Conservation (phyloP, 2,329 filamentous ascomycete genomes). For the Periconia macrospinosa region DNA sequence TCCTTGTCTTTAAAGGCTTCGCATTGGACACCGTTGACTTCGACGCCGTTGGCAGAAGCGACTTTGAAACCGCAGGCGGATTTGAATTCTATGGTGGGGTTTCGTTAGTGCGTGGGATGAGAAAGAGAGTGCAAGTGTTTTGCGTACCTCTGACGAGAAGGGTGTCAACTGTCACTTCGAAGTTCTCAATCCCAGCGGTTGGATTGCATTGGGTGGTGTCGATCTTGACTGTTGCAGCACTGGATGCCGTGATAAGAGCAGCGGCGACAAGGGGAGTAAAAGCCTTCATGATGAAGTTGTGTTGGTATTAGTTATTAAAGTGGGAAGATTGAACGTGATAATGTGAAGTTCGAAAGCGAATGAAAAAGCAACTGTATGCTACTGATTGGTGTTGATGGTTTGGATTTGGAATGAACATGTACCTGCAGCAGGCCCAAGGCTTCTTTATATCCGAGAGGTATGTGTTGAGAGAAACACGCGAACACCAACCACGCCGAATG, state of each 20-base stretch:
- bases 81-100: conserved; percentile 13
- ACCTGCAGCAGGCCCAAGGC: too few species aligned
- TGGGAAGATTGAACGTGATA: neutral
- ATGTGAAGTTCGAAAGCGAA: neutral
- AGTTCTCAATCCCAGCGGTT: conserved; percentile 10
- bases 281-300: conserved; percentile 17
- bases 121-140: neutral
- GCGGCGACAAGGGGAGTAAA: conserved; percentile 13
- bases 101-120: neutral
- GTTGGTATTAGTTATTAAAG: neutral
- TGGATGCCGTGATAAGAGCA: conserved; percentile 11
- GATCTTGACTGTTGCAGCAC: conserved; percentile 21
- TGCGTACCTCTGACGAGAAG: conserved; percentile 11
- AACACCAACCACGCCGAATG: too few species aligned
- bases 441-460: too few species aligned
- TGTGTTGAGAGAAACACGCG: too few species aligned
- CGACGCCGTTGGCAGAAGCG: conserved; percentile 16
- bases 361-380: too few species aligned
- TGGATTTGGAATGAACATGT: too few species aligned
- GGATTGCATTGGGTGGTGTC: conserved; percentile 16
- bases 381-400: too few species aligned
- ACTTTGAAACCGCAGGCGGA: conserved; percentile 29
- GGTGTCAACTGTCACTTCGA: conserved; percentile 16
- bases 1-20: conserved; percentile 25
- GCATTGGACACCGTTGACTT: conserved; percentile 20